A percentile compares a stretch with the other conserved stretches of the same genome.
Evolutionary conservation across 306 rosid genomes (phyloP).

Genomic region (Citrullus amarus): DNA sequence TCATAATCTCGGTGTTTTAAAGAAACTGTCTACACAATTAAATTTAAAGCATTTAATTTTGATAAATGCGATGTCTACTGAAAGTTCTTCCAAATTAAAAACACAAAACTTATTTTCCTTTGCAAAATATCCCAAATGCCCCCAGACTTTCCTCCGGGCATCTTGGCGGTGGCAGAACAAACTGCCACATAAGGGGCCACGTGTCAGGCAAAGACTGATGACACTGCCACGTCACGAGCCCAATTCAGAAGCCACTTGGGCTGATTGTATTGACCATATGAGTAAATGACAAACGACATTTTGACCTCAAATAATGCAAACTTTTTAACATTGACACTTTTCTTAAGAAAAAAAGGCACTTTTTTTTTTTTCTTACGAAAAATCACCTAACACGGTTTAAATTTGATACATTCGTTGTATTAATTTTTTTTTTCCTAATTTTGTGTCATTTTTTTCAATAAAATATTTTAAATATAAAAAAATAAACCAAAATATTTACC

Average conservation of each 20-base stretch:
- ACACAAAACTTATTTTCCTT: background rate
- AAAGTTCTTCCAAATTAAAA: background rate
- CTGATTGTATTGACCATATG: background rate
- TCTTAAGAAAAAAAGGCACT: background rate
- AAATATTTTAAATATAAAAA: too few species aligned
- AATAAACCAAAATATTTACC: too few species aligned
- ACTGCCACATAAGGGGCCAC: background rate
- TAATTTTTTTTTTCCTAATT: too few species aligned
- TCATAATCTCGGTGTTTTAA: background rate
- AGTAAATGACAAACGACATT: background rate
- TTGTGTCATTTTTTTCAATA: too few species aligned
- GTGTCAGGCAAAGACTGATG: background rate
- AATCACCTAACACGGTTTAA: background rate
- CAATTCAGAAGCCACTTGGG: background rate
- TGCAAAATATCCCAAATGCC: background rate
- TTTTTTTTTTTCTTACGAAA: background rate
- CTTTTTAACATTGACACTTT: background rate
- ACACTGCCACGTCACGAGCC: background rate
- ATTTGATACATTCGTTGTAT: too few species aligned
- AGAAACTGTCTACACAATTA: background rate
- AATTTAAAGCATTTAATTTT: background rate
- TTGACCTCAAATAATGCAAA: background rate
- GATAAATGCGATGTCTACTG: background rate
- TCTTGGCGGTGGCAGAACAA: background rate
- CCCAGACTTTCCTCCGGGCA: background rate